Conservation (phyloP, 1,284 basidiomycete species). For the Xanthoconium separans region DNA sequence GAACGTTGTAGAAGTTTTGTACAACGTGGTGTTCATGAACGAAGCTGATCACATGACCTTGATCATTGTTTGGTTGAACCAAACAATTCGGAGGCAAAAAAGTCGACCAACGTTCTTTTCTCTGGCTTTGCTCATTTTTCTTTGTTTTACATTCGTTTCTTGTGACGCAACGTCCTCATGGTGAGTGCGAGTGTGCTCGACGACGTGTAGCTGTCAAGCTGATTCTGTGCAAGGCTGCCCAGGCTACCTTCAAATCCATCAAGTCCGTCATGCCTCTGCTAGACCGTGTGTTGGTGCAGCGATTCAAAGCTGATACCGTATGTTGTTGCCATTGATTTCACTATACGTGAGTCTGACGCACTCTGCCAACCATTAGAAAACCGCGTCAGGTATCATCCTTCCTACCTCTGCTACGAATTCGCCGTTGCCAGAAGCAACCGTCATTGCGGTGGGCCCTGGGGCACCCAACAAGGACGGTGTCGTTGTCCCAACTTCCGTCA, state of each 20-base stretch:
- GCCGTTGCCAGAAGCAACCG: slow-evolving; percentile 94
- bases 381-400: slow-evolving; percentile 90
- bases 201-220: not conserved
- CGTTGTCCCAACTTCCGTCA: slow-evolving; percentile 77
- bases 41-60: not conserved
- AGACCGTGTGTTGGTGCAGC: slow-evolving; percentile 96
- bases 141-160: not conserved
- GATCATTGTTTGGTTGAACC: slow-evolving; percentile 22
- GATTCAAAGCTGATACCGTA: slow-evolving; percentile 93
- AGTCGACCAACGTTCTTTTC: slow-evolving; percentile 11
- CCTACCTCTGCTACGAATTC: slow-evolving; percentile 81
- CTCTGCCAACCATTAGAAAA: slow-evolving; percentile 66
- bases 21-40: not conserved
- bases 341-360: not conserved
- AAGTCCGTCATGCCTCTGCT: slow-evolving; percentile 88
- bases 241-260: slow-evolving; percentile 93
- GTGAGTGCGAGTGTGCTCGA: slow-evolving; percentile 14
- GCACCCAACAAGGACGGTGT: slow-evolving; percentile 85
- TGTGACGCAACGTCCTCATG: slow-evolving; percentile 20
- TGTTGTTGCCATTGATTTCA: slow-evolving; percentile 27
- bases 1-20: not conserved
- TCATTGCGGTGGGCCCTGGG: slow-evolving; percentile 94
- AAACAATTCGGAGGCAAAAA: slow-evolving; percentile 27
- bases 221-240: slow-evolving; percentile 50
- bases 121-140: slow-evolving; percentile 26